Evolutionary conservation across 202 grass and related monocot species (phyloP).

Genomic region (Hordeum pubiflorum): DNA sequence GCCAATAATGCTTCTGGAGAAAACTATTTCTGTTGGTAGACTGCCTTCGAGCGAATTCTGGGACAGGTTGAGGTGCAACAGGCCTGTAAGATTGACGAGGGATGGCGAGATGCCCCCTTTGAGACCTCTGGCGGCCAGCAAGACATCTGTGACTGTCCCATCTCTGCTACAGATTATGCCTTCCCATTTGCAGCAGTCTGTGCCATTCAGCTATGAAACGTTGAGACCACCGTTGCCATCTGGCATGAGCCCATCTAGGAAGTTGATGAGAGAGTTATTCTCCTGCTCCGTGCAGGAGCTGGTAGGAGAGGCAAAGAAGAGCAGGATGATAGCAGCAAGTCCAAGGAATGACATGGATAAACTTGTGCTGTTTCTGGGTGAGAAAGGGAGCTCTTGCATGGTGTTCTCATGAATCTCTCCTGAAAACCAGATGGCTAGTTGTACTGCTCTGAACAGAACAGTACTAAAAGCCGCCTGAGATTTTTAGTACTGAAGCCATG

Average conservation of each 20-base stretch:
- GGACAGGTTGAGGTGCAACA: constrained; percentile 49
- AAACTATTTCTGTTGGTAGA: constrained; percentile 39
- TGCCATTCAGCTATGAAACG: constrained; percentile 38
- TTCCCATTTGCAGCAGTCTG: constrained; percentile 65
- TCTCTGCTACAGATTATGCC: constrained; percentile 32
- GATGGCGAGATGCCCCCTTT: constrained; percentile 35
- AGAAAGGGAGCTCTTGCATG: constrained; percentile 21
- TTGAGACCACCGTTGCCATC: constrained; percentile 11
- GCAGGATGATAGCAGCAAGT: constrained; percentile 13
- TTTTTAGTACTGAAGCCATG: not conserved
- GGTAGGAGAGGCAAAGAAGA: constrained; percentile 1
- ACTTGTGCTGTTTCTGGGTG: not conserved
- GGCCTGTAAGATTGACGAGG: constrained; percentile 43
- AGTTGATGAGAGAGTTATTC: constrained; percentile 41
- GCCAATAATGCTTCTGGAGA: constrained; percentile 33
- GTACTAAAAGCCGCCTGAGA: not conserved
- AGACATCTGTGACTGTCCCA: constrained; percentile 33
- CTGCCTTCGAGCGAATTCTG: constrained; percentile 29
- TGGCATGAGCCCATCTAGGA: constrained; percentile 30
- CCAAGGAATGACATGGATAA: not conserved
- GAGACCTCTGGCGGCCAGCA: constrained; percentile 40
- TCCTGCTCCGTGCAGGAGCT: constrained; percentile 53
- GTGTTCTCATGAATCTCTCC: constrained; percentile 31
- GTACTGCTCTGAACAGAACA: not conserved
- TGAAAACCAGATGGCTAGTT: not conserved